Evolutionary conservation across 2,329 filamentous ascomycete genomes (phyloP).

Genomic region (Blastomyces parvus): DNA sequence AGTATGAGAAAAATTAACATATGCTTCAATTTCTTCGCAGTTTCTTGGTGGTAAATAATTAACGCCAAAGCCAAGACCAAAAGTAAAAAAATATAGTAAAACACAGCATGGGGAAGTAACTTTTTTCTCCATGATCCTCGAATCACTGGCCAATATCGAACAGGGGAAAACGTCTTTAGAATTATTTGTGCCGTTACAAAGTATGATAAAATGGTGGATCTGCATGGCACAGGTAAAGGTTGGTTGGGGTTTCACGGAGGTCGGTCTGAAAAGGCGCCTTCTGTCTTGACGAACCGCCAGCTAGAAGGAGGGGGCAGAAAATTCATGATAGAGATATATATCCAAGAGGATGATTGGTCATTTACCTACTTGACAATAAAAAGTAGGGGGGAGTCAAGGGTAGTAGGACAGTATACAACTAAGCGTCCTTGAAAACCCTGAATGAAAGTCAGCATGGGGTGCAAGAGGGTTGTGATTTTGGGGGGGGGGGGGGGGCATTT

Average conservation of each 20-base stretch:
- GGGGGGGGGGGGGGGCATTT: neutral
- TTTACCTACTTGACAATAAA: neutral
- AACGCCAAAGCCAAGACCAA: neutral
- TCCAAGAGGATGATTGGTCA: neutral
- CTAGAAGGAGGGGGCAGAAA: neutral
- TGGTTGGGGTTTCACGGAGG: neutral
- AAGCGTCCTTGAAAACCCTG: conserved; percentile 31
- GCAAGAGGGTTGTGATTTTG: conserved; percentile 8
- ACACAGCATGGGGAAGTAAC: neutral
- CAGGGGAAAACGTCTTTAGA: neutral
- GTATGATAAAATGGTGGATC: neutral
- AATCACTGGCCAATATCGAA: neutral
- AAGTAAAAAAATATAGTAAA: neutral
- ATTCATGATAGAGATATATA: neutral
- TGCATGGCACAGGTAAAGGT: neutral
- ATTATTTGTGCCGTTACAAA: neutral
- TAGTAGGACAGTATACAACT: conserved; percentile 6
- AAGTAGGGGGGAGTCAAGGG: neutral
- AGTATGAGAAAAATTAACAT: neutral
- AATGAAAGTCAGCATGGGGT: conserved; percentile 13
- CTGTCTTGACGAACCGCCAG: neutral
- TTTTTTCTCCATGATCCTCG: neutral
- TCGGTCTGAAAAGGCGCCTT: neutral
- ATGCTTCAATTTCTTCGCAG: neutral
- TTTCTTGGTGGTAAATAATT: neutral